Base-by-base conservation (phyloP, 2,329 filamentous ascomycete species). In the Tolypocladium album region DNA sequence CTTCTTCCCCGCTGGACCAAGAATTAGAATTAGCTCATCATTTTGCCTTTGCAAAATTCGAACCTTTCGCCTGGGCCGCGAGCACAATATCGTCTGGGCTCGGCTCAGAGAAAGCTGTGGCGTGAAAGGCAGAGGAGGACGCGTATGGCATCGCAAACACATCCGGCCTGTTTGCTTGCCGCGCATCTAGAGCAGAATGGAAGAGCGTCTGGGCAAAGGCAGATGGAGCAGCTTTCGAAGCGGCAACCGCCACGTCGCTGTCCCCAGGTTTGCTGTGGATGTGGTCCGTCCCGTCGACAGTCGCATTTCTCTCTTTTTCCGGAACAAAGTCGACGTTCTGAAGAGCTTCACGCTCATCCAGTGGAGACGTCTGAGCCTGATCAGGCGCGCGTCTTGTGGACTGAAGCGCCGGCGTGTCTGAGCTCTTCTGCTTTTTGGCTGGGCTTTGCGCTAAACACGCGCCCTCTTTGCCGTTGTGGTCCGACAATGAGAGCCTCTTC, bases 61-160 rank as follows among this genome's bases (percentile, higher is more conserved):
- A 89, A 91, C 88, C 88, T 90, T 92, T 89, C 76, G 87, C 87
- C 80, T 96, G 93, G 67, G 92, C 93, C 73, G 87, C 85, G 64
- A 91, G 81, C 68, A 97, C 89, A 69, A 94, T 77, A 73, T 97
- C 92, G 77, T 97, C 92, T 66, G 92, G 92, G 75, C 92, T 97
- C 59, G 93, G 92, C 71, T 86, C 85, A 79, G 87, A 80, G 76
- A 97, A 97, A 61, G 87, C 84, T 69, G 85, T 78, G 68, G 79
- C 70, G 74, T 78, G 70, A 71, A 79, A 79, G 60, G 76, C 74
- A 38, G 79, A 74, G 47, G 78, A 78, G 17, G 74, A 74, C 66
- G 78, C 74, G 62, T 83, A 83, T 58, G 82, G 81, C 68, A 83
- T 74, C 50, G 75, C 68, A 66, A 71, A 75, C 58, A 72, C 59